Base-by-base conservation (phyloP, 176 grass and related monocot genomes). In the Alloteropsis semialata region DNA sequence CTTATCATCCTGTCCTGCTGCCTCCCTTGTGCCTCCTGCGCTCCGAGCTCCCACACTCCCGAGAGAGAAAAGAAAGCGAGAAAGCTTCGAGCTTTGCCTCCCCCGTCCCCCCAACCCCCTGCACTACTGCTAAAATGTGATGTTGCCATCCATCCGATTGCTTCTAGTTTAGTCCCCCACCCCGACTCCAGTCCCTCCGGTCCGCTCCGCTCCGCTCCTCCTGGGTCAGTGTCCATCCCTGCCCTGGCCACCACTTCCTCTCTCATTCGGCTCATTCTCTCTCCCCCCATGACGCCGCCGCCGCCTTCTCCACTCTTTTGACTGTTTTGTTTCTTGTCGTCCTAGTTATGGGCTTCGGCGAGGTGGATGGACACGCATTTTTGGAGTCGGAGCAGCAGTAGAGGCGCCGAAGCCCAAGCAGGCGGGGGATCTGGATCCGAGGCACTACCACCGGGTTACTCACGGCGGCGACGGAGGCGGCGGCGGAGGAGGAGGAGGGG, bases 371-470 rank as follows among this genome's bases (percentile, higher is more conserved):
- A 84, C 61, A 82, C 78, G 64, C 81, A 82, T 69, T 83, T 70
- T 34, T 18, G 69, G 69, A 72, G 78, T 42, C 74, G 77, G 45
- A 92, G 61, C 39, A 87, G 84, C 80, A 88, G 69, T 65, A 86
- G 75, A 49, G 58, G 81, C 27, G 84, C 56, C 21, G 38, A 77
- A 75, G 70, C 53, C 21, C 44, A 77, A 75, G 70, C 53, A 84
- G 90, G 34, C 76, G 83, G 83, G 87, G 87, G 91, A 96, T 96
- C 96, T 98, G 96, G 96, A 98, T 98, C 93, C 93, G 89, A 92
- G 83, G 87, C 89, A 85, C 39, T 84, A 88, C 78, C 84, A 93
- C 84, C 90, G 72, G 76, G 86, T 67, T 87, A 82, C 69, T 49
- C 82, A 86, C 57, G 78, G 58, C 74, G 90, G 86, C 81, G 86